Evolutionary conservation across 352 stramenopile species (phyloP).

Genomic region (Saprolegnia parasitica): DNA sequence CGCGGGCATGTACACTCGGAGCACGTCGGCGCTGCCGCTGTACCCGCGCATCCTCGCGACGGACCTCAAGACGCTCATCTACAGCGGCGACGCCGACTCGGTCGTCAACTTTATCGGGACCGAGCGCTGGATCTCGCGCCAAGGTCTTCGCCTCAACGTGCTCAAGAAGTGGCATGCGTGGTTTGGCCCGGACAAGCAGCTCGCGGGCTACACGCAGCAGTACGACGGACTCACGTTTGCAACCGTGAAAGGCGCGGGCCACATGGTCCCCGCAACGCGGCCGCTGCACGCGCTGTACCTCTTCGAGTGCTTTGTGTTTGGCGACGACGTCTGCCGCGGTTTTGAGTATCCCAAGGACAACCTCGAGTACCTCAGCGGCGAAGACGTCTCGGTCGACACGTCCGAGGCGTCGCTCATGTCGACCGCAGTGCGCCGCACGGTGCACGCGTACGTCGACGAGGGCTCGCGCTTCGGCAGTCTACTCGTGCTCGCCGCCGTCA

Average conservation of each 20-base stretch:
- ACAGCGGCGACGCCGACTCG: slow-evolving; percentile 72
- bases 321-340: slow-evolving; percentile 35
- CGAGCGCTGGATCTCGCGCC: slow-evolving; percentile 65
- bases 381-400: slow-evolving; percentile 12
- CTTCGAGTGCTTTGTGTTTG: slow-evolving; percentile 29
- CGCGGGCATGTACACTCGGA: slow-evolving; percentile 48
- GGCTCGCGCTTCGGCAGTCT: not conserved
- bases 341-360: slow-evolving; percentile 49
- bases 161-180: slow-evolving; percentile 62
- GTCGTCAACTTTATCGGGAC: slow-evolving; percentile 76
- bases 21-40: slow-evolving; percentile 51
- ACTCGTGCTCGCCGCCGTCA: not conserved
- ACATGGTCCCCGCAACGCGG: slow-evolving; percentile 70
- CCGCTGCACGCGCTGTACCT: slow-evolving; percentile 29
- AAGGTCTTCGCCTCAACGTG: slow-evolving; percentile 62
- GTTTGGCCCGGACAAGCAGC: slow-evolving; percentile 71
- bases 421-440: not conserved
- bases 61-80: slow-evolving; percentile 57
- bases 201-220: slow-evolving; percentile 83
- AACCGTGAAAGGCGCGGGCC: slow-evolving; percentile 88
- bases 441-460: not conserved
- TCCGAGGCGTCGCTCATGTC: not conserved
- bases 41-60: slow-evolving; percentile 58
- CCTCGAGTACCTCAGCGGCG: slow-evolving; percentile 35
- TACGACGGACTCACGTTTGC: slow-evolving; percentile 85